Evolutionary conservation across 495 filamentous ascomycete species (phyloP), one percentile per base, ranked within the genome.

Genomic region (Penicillium antarcticum): DNA sequence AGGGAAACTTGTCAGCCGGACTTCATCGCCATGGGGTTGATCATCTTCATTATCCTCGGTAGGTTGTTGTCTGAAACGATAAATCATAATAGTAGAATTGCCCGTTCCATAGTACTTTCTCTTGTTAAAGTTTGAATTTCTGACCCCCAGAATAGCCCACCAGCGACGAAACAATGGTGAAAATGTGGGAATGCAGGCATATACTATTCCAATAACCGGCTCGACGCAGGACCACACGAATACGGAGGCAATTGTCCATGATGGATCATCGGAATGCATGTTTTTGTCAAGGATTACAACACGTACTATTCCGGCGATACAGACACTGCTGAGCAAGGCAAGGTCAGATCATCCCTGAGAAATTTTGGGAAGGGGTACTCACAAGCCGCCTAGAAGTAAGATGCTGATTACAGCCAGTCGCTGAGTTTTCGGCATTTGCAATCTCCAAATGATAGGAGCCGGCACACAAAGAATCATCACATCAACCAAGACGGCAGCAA

Each of bases 161-260:
- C 52, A 55, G 8, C 52, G 52, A 33, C 56, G 56, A 37, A 62
- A 65, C 4, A 65, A n/a, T 0, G 53, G 60, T 7, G 51, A 41
- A 18, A 60, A 48, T 9, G 60, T 62, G 5, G 70, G 72, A 0
- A 74, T 56, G 40, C 70, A 77, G 19, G 72, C 74, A 52, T 70
- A 74, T 12, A 74, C 60, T 7, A 78, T 65, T 36, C 69, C 74
- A 10, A 70, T 62, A 48, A 69, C 71, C 53, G 64, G 63, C 57
- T 80, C 77, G 54, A 74, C 57, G 12, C 65, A 61, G 40, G 67
- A 69, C 76, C 76, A 80, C 42, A 72, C 60, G 18, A 73, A 69
- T 1, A 73, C 65, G 3, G 64, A 60, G 11, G 57, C 57, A 1
- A 70, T 61, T 16, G 54, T 55, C 52, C 72, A 69, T 61, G 56